These are phyloP conservation scores for Nicotiana obtusifolia DNA, from an alignment of 257 asterid genomes.

Conservation along the genomic window DNA sequence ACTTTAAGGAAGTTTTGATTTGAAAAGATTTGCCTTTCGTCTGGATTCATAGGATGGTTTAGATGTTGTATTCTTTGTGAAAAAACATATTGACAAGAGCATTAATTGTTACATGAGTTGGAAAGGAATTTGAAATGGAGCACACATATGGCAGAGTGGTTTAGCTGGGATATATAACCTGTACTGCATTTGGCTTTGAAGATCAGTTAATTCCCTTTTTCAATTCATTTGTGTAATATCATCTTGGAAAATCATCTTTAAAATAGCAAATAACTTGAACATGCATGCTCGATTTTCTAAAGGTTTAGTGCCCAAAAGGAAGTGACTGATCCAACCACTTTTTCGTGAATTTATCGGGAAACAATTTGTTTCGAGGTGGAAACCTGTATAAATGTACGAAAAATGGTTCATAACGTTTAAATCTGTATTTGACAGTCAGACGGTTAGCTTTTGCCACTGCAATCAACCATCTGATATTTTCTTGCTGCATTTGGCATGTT, in stretches of 20 bases:
- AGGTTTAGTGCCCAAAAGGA: neutral
- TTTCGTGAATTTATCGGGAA: no score
- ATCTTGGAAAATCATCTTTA: neutral
- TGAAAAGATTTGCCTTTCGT: neutral
- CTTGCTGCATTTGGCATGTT: no score
- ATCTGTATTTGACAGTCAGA: no score
- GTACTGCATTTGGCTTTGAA: neutral
- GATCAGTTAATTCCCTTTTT: neutral
- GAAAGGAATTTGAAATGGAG: neutral
- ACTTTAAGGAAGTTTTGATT: neutral
- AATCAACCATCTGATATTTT: no score
- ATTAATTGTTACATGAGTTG: neutral
- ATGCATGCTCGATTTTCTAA: neutral
- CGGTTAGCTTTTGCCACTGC: no score
- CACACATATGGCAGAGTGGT: neutral
- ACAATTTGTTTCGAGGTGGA: no score
- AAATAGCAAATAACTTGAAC: neutral
- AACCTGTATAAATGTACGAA: no score
- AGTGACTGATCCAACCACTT: no score
- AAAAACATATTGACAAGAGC: neutral
- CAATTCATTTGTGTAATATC: neutral
- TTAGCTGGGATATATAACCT: neutral
- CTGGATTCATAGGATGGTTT: slow-evolving; percentile 4
- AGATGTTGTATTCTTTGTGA: slow-evolving; percentile 4
- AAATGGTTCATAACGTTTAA: no score